Evolutionary conservation across 2,329 filamentous ascomycete species (phyloP).

Genomic region (Xenoacremonium recifei): DNA sequence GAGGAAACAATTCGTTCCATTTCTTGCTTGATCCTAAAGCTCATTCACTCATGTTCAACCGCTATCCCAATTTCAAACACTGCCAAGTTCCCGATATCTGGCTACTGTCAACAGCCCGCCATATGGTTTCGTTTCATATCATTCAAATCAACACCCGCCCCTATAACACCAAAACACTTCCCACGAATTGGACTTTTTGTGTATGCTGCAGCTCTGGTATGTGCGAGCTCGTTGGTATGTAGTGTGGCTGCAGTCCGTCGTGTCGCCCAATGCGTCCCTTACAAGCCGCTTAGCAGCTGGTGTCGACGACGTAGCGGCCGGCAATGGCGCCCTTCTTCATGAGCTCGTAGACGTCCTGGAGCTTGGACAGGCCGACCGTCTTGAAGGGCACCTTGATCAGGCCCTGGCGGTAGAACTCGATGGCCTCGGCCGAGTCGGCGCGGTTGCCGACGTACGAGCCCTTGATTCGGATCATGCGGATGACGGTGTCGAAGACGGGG

Average conservation of each 20-base stretch:
- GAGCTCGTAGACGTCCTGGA: slow-evolving; percentile 76
- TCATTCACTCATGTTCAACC: no score
- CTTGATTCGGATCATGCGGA: slow-evolving; percentile 88
- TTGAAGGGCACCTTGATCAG: slow-evolving; percentile 87
- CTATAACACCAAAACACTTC: neutral
- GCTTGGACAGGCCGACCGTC: slow-evolving; percentile 75
- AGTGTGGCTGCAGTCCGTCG: neutral
- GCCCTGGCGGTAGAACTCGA: slow-evolving; percentile 85
- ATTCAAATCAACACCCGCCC: slow-evolving; percentile 23
- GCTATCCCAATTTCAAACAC: no score
- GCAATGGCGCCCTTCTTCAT: slow-evolving; percentile 70
- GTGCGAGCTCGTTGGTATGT: neutral
- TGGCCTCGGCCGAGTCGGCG: slow-evolving; percentile 80
- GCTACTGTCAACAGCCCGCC: slow-evolving; percentile 17
- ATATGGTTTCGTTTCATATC: slow-evolving; percentile 10
- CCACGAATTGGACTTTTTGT: neutral
- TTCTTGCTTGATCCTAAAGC: no score
- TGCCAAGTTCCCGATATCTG: slow-evolving; percentile 18
- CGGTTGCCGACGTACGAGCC: slow-evolving; percentile 94
- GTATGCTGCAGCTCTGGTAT: neutral
- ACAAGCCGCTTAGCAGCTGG: slow-evolving; percentile 51
- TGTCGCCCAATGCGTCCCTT: slow-evolving; percentile 2
- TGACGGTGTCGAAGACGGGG: slow-evolving; percentile 85
- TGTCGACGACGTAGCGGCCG: slow-evolving; percentile 80
- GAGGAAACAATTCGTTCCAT: no score